phyloP scores from a whole-genome alignment of 768 basidiomycete genomes.

The Suillus subalutaceus region DNA sequence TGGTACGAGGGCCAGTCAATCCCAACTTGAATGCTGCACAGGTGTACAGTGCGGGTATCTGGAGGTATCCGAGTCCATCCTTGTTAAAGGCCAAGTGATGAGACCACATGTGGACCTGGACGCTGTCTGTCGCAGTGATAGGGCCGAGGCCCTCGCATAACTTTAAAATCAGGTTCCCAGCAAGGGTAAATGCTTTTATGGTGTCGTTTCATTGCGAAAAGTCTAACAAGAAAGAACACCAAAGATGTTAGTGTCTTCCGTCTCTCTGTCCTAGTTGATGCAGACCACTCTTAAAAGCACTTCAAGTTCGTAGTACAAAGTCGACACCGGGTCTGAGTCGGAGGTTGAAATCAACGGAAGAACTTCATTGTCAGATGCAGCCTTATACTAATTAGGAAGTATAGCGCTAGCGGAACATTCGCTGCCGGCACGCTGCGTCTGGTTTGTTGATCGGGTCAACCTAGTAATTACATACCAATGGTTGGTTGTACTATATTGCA shows the following conservation, averaged over 20 bases:
- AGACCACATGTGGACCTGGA: constrained; percentile 64
- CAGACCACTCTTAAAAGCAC: not conserved
- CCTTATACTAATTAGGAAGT: not conserved
- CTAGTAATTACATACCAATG: too few species aligned
- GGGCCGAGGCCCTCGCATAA: constrained; percentile 4
- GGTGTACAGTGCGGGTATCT: constrained; percentile 49
- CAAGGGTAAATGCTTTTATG: constrained; percentile 50
- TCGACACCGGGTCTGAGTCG: not conserved
- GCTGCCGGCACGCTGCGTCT: not conserved
- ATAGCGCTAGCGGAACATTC: too few species aligned
- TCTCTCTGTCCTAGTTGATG: not conserved
- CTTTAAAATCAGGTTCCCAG: constrained; percentile 53
- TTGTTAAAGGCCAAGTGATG: constrained; percentile 68
- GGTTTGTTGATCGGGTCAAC: too few species aligned
- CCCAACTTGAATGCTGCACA: constrained; percentile 55
- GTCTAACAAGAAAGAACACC: constrained; percentile 47
- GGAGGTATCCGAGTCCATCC: constrained; percentile 52
- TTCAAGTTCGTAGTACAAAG: too few species aligned
- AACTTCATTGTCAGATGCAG: too few species aligned
- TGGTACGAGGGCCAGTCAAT: constrained; percentile 41
- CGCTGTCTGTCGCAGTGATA: constrained; percentile 45
- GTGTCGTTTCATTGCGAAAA: constrained; percentile 53
- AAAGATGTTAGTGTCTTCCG: not conserved
- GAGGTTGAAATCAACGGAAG: not conserved
- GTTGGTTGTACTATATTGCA: not conserved